Conservation (phyloP, 495 filamentous ascomycete genomes). For the Lentithecium fluviatile region DNA sequence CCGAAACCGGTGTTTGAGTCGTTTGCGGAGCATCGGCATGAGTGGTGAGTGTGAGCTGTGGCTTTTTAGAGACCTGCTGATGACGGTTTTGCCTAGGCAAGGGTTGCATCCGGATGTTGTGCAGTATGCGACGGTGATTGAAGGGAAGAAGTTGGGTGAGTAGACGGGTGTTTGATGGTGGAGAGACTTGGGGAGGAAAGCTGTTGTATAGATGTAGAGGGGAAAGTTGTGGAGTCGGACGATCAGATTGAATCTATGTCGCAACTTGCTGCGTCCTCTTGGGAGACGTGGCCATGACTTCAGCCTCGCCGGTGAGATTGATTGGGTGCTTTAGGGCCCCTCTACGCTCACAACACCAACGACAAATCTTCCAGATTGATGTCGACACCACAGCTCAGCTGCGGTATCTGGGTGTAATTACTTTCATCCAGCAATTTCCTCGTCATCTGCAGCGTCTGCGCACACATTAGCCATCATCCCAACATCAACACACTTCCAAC, state of each 20-base stretch:
- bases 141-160: slow-evolving; percentile 18
- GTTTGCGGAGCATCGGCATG: slow-evolving; percentile 42
- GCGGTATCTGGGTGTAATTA: slow-evolving; percentile 55
- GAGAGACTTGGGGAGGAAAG: no score
- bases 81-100: no score
- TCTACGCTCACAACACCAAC: slow-evolving; percentile 17
- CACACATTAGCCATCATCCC: slow-evolving; percentile 36
- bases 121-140: slow-evolving; percentile 11
- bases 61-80: no score
- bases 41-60: no score
- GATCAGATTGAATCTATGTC: no score
- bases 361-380: slow-evolving; percentile 17
- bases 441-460: slow-evolving; percentile 48
- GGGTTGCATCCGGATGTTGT: slow-evolving; percentile 25
- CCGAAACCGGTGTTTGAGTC: slow-evolving; percentile 45
- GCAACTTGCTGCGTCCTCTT: no score
- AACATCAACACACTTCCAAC: not conserved
- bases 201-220: no score
- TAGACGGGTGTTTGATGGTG: no score
- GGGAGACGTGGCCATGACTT: no score
- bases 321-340: no score
- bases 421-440: slow-evolving; percentile 46
- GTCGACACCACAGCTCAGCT: slow-evolving; percentile 40
- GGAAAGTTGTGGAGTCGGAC: no score
- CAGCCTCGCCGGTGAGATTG: no score